Evolutionary conservation across 768 basidiomycete species (phyloP), one percentile per base, ranked within the genome.

Genomic region (Mycena maculata): DNA sequence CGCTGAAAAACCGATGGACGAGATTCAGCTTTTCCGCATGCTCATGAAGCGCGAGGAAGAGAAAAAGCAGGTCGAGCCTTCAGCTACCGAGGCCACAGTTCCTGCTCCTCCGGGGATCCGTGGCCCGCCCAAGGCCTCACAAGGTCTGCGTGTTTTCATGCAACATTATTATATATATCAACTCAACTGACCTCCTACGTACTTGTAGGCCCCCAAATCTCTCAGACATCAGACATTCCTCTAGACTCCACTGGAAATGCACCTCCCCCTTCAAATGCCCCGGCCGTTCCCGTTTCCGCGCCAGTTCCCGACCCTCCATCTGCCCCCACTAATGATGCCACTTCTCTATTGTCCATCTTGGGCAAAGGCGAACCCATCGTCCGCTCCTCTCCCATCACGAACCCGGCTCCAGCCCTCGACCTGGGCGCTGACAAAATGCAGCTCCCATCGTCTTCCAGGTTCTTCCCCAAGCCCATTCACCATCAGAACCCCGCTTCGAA

Each of bases 21-120:
- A 95, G 78, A 94, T 95, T 27, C 92, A 94, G 66, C 78, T 92
- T 39, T 94, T 95, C 85, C 91, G 90, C 70, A 71, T 93, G 71
- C 82, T 94, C 81, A 94, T 95, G 91, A 92, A 92, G 77, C 83
- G 87, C 65, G 92, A 92, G 71, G 88, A 92, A 67, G 82, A 84
- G 64, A 84, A 80, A 69, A 84, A 82, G 68, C 78, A 76, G 52
- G 67, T 62, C 0, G 81, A 82, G 20, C 68, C 62, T 30, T 52
- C 58, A 39, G 69, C 69, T 12, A 22, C 68, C n/a, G 45, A 20
- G 39, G 48, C 56, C 25, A 20, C 49, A 20, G 42, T 53, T 41
- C 55, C 61, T 20, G 38, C 56, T 44, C 58, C 61, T 42, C 55
- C 66, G 30, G 57, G 68, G 47, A 65, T 57, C 39, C 64, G 54